phyloP scores from a whole-genome alignment of 202 grass and related monocot genomes.

The Digitaria exilis region DNA sequence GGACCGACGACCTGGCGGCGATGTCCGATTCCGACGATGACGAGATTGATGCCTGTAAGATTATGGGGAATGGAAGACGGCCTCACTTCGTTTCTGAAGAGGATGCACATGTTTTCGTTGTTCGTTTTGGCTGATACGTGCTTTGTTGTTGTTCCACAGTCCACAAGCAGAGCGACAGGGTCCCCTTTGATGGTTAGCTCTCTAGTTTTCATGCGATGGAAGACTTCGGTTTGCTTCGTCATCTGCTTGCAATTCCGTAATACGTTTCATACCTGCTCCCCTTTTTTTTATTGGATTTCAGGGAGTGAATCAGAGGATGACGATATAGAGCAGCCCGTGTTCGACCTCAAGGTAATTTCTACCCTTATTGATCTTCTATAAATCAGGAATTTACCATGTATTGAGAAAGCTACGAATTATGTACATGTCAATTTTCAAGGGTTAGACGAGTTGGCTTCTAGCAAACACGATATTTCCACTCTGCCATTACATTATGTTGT shows the following conservation, averaged over 20 bases:
- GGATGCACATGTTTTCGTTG: neutral
- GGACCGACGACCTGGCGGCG: neutral
- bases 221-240: neutral
- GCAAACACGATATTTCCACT: too few relatives aligned
- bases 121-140: neutral
- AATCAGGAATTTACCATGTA: neutral
- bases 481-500: neutral
- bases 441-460: neutral
- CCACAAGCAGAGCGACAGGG: conserved; percentile 77
- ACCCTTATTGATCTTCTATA: neutral
- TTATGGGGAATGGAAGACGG: neutral
- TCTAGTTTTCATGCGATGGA: neutral
- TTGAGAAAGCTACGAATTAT: neutral
- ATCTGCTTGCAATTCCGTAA: neutral
- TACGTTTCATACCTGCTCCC: neutral
- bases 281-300: neutral
- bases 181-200: conserved; percentile 61
- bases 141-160: conserved; percentile 42
- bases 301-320: conserved; percentile 62
- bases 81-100: neutral
- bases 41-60: conserved; percentile 66
- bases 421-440: neutral
- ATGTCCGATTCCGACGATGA: conserved; percentile 45
- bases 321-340: conserved; percentile 67
- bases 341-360: conserved; percentile 62